phyloP scores from a whole-genome alignment of 768 basidiomycete genomes.

The Tylopilus cervinicoccineus region DNA sequence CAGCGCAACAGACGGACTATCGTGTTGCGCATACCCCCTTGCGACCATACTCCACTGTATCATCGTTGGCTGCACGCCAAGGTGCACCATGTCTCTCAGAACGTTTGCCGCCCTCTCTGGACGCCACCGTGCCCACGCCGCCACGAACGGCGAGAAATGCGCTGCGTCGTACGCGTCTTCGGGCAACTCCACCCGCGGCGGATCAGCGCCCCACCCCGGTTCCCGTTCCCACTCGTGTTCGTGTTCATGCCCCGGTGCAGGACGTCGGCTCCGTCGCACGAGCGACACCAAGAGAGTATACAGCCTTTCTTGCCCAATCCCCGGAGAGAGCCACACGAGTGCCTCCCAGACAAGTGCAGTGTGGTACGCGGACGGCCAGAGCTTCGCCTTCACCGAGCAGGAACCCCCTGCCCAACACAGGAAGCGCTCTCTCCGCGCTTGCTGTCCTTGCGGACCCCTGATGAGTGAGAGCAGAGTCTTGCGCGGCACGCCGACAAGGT shows the following conservation, averaged over 20 bases:
- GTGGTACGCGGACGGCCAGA: constrained; percentile 34
- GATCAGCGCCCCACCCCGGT: not conserved
- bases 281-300: constrained; percentile 42
- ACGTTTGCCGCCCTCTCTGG: constrained; percentile 36
- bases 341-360: constrained; percentile 36
- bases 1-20: constrained; percentile 34
- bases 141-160: constrained; percentile 55
- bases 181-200: constrained; percentile 9
- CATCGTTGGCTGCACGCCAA: constrained; percentile 42
- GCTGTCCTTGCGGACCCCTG: constrained; percentile 9
- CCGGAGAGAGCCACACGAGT: constrained; percentile 20
- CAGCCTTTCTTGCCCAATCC: constrained; percentile 30
- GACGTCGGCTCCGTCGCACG: constrained; percentile 7
- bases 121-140: constrained; percentile 31
- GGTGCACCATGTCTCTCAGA: constrained; percentile 48
- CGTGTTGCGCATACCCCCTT: constrained; percentile 40
- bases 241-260: not conserved
- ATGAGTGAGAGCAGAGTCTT: constrained; percentile 20
- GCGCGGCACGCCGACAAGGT: constrained; percentile 48
- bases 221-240: not conserved
- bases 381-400: constrained; percentile 8
- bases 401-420: not conserved
- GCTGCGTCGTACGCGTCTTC: constrained; percentile 31
- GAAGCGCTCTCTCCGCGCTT: not conserved
- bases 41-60: constrained; percentile 51